Conservation (phyloP, 1,284 basidiomycete species). For the Amylostereum chailletii region DNA sequence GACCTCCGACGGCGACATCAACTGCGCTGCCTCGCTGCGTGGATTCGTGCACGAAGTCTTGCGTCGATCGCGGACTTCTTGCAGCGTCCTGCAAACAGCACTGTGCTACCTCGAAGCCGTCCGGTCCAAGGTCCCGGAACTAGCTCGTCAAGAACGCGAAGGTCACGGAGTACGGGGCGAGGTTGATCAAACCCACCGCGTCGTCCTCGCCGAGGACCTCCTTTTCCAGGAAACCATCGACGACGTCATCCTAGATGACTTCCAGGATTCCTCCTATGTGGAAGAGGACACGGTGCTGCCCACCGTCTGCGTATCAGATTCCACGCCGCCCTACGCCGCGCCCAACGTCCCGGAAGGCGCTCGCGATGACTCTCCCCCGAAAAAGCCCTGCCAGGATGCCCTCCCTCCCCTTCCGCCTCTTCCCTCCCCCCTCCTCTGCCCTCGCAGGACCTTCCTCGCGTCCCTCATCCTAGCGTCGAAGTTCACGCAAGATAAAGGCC, state of each 20-base stretch:
- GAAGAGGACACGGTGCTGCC: conserved; percentile 16
- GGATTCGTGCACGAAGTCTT: conserved; percentile 73
- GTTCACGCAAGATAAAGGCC: conserved; percentile 88
- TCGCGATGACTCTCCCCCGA: conserved; percentile 1
- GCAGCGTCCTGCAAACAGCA: conserved; percentile 67
- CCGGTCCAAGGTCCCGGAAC: conserved; percentile 52
- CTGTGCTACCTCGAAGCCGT: conserved; percentile 74
- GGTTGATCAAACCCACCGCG: conserved; percentile 33
- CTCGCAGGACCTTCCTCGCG: conserved; percentile 81
- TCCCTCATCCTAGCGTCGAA: conserved; percentile 85
- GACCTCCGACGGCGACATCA: conserved; percentile 13
- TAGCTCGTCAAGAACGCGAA: conserved; percentile 41
- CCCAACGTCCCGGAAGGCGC: conserved; percentile 2
- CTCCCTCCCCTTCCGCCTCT: conserved; percentile 39
- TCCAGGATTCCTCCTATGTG: conserved; percentile 8
- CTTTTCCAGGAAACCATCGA: conserved; percentile 9
- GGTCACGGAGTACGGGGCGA: conserved; percentile 30
- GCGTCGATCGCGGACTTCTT: conserved; percentile 66
- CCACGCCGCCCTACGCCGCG: conserved; percentile 10
- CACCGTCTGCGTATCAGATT: conserved; percentile 30
- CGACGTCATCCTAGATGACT: conserved; percentile 16
- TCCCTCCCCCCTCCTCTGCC: conserved; percentile 79
- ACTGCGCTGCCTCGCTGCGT: conserved; percentile 43
- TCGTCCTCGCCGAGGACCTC: conserved; percentile 36
- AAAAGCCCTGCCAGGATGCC: conserved; percentile 12